Percentiles rank a stretch among this genome's conserved stretches.
These are phyloP conservation scores for Dryas octopetala DNA, from an alignment of 306 rosid genomes.

Conservation along the genomic window DNA sequence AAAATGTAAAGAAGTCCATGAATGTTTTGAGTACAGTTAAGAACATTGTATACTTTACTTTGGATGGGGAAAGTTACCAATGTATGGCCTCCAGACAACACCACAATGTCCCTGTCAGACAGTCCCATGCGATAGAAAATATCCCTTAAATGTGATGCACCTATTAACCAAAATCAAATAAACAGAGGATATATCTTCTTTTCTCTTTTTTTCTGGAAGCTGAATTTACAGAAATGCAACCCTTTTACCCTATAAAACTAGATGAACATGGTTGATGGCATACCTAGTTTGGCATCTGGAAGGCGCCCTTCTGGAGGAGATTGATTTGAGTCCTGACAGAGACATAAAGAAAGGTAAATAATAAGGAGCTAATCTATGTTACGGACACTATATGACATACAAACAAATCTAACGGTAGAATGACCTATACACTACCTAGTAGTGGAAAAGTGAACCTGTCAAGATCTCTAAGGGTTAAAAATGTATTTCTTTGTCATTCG, in stretches of 20 bases:
- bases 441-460: too few species aligned
- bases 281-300: conserved; percentile 83
- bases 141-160: conserved; percentile 68
- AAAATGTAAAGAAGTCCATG: not conserved
- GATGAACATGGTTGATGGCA: not conserved
- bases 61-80: conserved; percentile 41
- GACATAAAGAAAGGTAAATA: conserved; percentile 10
- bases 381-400: too few species aligned
- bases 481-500: too few species aligned
- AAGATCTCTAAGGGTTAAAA: too few species aligned
- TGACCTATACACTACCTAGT: too few species aligned
- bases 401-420: too few species aligned
- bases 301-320: conserved; percentile 76
- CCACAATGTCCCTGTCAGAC: conserved; percentile 75
- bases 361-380: too few species aligned
- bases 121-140: conserved; percentile 74
- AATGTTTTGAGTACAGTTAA: not conserved
- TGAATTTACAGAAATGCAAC: not conserved
- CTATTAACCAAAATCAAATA: conserved; percentile 30
- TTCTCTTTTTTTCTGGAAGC: too few species aligned
- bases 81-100: conserved; percentile 88
- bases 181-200: too few species aligned
- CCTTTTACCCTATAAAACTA: not conserved
- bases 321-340: conserved; percentile 52
- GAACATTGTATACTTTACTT: not conserved